Evolutionary conservation across 2,329 filamentous ascomycete genomes (phyloP), one percentile per base, ranked within the genome.

Genomic region (Beauveria sp.): DNA sequence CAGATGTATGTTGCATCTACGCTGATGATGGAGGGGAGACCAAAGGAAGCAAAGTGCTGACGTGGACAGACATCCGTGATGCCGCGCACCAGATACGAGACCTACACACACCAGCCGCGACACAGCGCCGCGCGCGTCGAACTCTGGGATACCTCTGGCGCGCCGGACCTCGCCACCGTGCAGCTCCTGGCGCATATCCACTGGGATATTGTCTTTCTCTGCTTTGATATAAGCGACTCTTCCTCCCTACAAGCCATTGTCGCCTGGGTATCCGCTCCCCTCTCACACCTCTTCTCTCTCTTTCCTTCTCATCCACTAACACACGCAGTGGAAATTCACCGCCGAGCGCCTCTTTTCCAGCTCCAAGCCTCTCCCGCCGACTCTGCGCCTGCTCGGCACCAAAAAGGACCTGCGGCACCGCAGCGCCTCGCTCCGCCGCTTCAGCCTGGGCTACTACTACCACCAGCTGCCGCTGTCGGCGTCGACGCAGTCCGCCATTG

Each of bases 101-200:
- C 70, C 0, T 76, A 75, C 60, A 65, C 66, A 47, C 68, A 66
- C 38, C 66, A 72, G 16, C 42, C 63, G 2, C 71, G 69, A 62
- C 46, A 61, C 30, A 65, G 68, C 43, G 66, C 67, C 49, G 68
- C 67, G 1, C 67, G 66, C 62, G 63, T 74, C 55, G 74, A 76
- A 66, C 60, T 75, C 61, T 76, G 73, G 74, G 74, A 76, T 62
- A 76, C 73, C 64, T 76, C 74, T 28, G 74, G 74, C 65, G 70
- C 72, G 26, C 70, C 71, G 3, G 74, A 76, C 50, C 66, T 76
- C 40, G 70, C 69, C 52, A 73, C 68, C 2, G 69, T 76, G 7
- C 66, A 71, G 52, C 68, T 68, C 5, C 60, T 76, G 34, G 69
- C 70, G 22, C 74, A 74, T 62, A 71, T 76, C 14, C 49, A 65